A percentile compares a stretch with the other conserved stretches of the same genome.
Conservation (phyloP, 139 green algal genomes). For the Volvox africanus region DNA sequence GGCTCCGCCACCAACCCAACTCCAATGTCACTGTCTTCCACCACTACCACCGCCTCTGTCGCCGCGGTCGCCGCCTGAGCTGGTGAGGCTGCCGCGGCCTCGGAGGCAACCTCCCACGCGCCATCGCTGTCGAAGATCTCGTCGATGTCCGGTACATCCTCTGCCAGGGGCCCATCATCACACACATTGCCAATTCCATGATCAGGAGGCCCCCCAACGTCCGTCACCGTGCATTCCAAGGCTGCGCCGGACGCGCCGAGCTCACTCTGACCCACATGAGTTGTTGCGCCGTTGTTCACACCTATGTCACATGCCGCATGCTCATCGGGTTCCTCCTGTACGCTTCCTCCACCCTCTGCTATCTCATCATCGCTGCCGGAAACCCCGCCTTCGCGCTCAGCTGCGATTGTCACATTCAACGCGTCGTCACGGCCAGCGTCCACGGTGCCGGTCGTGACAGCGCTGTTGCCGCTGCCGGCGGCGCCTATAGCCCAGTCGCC, state of each 20-base stretch:
- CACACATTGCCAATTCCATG: too few species aligned
- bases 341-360: background rate
- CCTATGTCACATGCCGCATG: background rate
- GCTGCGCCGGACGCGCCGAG: too few species aligned
- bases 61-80: background rate
- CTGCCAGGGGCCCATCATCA: background rate
- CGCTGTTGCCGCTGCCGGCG: too few species aligned
- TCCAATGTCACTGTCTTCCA: background rate
- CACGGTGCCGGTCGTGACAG: background rate
- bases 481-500: background rate
- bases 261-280: background rate
- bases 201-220: too few species aligned
- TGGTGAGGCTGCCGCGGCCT: background rate
- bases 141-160: constrained; percentile 34
- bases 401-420: background rate
- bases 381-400: background rate
- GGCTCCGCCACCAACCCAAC: background rate
- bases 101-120: background rate
- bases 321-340: too few species aligned
- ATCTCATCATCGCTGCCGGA: background rate
- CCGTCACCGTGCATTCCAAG: too few species aligned
- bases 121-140: constrained; percentile 15
- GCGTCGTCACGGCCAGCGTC: background rate
- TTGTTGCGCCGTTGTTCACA: background rate
- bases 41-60: background rate